Base-by-base conservation (phyloP, 345 rosid species). In the Hibiscus trionum region DNA sequence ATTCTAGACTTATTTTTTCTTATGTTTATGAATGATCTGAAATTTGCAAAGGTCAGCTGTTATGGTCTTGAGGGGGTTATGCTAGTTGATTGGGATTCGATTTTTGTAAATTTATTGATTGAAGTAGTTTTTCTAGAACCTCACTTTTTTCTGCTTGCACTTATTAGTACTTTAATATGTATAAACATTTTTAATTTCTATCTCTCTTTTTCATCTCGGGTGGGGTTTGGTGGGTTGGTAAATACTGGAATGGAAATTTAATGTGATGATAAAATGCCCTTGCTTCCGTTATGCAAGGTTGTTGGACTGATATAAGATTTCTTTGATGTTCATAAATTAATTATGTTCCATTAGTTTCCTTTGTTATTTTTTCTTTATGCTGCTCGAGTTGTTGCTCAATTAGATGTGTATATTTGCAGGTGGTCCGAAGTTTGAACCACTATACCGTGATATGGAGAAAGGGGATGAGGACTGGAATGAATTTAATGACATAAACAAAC, bases 401-500 rank as follows among this genome's bases (percentile, higher is more conserved):
- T 60, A 12, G 5, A 50, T 61, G 9, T 70, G 19, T 21, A 72
- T 68, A 74, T 59, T 71, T 82, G 44, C 76, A 95, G 99, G 99
- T 73, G 99, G 99, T 5, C 99, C 98, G 3, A 96, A 96, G 84
- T 96, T 96, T 85, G 99, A 96, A 76, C 99, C 99, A 17, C 69
- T 96, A 79, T 96, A 91, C 52, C 98, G 98, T 63, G 99, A 96
- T 78, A 93, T 96, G 99, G 99, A 96, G 83, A 96, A 96, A 82
- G 99, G 99, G 33, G 99, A 96, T 70, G 99, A 96, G 70, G 99
- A 96, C 75, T 96, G 99, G 99, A 96, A 96, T 66, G 99, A 96
- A 83, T 96, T 96, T 76, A 96, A 96, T 82, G 99, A 96, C 80
- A 96, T 96, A 47, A 96, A 96, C 83, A 96, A 96, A 81, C 98